Base-by-base conservation (phyloP, 768 basidiomycete species). In the Pholiota molesta region DNA sequence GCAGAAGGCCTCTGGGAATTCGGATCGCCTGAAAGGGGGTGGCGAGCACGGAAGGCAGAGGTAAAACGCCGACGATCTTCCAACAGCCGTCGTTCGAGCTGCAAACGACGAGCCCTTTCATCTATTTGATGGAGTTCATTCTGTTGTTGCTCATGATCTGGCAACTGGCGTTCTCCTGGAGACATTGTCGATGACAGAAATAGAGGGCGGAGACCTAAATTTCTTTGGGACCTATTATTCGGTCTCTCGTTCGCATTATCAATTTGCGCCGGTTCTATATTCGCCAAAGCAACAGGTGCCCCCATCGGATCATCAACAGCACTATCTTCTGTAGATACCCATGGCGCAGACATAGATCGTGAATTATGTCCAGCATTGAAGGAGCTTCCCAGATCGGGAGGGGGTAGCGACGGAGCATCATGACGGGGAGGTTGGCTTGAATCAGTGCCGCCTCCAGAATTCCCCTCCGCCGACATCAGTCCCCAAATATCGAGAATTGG, bases 351-450 rank as follows among this genome's bases (percentile, higher is more conserved):
- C 23, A 17, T 35, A 28, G 59, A 52, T 37, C 63, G 63, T 33
- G 59, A 61, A 33, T 67, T 57, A 35, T 62, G 57, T 28, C 61
- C 60, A 31, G 64, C 52, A 52, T 67, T 68, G 52, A 75, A 72
- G 23, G 69, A 55, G 17, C 65, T 62, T 26, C 71, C 72, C 17
- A 75, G 60, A 62, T 74, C 74, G n/a, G 74, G 73, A 31, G 68
- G 69, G 10, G 74, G 75, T 19, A 76, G 67, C 16, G 71, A 71
- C 4, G 73, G 72, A 1, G 68, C 62, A n/a, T 62, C 63, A 35
- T 64, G 58, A 42, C 60, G 61, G 14, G n/a, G 37, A 21, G 35
- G 35, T 37, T 37, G 35, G 14, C 35, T 37, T 37, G 35, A 11
- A 37, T 37, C 35, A 37, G 35, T 37, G 35, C 14, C 35, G 35